Evolutionary conservation across 1,284 basidiomycete species (phyloP), one percentile per base, ranked within the genome.

Genomic region (Trichosporon asahii): DNA sequence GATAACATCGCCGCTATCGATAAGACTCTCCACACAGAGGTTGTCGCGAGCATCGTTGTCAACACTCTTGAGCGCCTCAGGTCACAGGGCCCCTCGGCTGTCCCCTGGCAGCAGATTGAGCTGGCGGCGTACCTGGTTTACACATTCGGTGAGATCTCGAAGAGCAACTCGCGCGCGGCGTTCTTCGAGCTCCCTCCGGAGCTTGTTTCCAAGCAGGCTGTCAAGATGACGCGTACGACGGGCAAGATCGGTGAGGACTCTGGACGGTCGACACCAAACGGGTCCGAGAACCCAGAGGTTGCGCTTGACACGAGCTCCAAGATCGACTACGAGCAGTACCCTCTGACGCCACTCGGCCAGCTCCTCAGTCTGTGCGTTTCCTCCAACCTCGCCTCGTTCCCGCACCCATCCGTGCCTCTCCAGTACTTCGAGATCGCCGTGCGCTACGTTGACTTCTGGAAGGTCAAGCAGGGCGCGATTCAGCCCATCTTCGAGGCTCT

Each of bases 401-500:
- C 93, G 1, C 91, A 98, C 82, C 90, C 91, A 29, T 88, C 90
- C 9, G 96, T 98, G n/a, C 87, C 89, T 14, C 87, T 98, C 82
- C 94, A 96, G 79, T 97, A 92, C 84, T 98, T 98, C 76, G 97
- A 99, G 84, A 93, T 93, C 25, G 88, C 89, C 9, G 89, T 94
- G 15, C 89, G 98, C 68, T 99, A 99, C 81, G 89, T 90, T 49
- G 95, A 98, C 79, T 98, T 98, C 83, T 99, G 98, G 89, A 94
- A 93, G 82, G 89, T 94, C 40, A 90, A 93, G 73, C 90, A 91
- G 79, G 89, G 94, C 73, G 91, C 90, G 76, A 91, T 98, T 73
- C 86, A 92, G 78, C 91, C 92, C 29, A 89, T 93, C 4, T 85
- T 99, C 64, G 90, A 95, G 76, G 91, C 93, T 1, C 94, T 99